These are phyloP conservation scores for Penicillium sclerotigenum DNA, from an alignment of 2,329 filamentous ascomycete species.

Conservation along the genomic window DNA sequence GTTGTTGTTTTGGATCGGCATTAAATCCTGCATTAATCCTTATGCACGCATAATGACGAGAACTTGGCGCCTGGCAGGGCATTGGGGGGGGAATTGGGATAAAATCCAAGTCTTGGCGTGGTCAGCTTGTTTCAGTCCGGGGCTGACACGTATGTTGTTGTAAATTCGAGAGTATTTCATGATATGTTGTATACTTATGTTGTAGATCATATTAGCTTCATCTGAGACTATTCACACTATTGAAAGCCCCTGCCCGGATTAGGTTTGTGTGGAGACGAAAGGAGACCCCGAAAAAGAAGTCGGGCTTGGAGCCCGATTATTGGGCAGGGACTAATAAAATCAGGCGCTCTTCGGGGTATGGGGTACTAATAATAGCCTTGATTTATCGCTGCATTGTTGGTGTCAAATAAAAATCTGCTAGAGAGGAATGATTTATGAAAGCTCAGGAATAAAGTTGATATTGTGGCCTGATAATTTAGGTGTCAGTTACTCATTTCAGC, in stretches of 20 bases:
- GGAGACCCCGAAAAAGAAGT: background rate
- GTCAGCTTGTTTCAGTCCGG: background rate
- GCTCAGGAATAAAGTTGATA: background rate
- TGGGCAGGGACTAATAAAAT: background rate
- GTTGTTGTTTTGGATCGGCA: background rate
- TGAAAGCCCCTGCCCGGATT: background rate
- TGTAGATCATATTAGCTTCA: background rate
- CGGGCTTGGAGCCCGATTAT: background rate
- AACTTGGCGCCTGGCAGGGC: background rate
- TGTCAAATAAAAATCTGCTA: background rate
- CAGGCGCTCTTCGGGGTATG: no score
- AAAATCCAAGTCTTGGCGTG: background rate
- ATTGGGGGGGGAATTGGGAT: background rate
- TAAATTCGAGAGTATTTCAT: no score
- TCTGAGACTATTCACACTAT: background rate
- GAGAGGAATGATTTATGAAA: background rate
- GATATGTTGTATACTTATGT: no score
- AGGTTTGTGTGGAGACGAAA: background rate
- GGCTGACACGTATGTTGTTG: no score
- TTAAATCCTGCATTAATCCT: background rate
- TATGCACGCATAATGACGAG: background rate
- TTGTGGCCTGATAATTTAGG: background rate
- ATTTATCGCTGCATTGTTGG: background rate
- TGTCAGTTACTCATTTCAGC: background rate
- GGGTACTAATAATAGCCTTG: background rate